Evolutionary conservation across 352 stramenopile species (phyloP), one percentile per base, ranked within the genome.

Genomic region (Phytophthora meadii): DNA sequence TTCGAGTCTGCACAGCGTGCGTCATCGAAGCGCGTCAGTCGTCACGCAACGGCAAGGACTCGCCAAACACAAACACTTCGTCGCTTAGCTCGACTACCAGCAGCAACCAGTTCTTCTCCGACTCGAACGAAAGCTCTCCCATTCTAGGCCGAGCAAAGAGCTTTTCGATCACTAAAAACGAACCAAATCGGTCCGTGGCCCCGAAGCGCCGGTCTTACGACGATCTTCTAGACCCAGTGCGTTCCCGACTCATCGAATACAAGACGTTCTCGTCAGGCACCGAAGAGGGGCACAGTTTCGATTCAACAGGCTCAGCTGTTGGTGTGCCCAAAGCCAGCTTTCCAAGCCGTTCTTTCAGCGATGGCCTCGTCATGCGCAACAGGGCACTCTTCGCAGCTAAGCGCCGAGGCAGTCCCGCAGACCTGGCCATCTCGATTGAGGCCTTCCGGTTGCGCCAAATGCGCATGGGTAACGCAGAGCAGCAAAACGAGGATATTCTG

Each of bases 1-100:
- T 94, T 17, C 82, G 88, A 11, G 86, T 94, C 27, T 94, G 88
- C 59, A 95, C 88, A 2, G 79, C 74, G 1, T 95, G 88, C 39
- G 86, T 93, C 8, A 77, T 94, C 36, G 74, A 89, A 60, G 78
- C 83, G 0, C 88, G 88, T 25, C 76, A 74, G n/a, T 74, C 71
- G 15, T 82, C 80, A 22, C 87, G 87, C 34, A 72, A 65, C 44
- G 3, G 60, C 37, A 19, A 71, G 54, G 45, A 77, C 28, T 45
- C 60, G 10, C 45, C 54, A 12, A 28, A 39, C 30, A 69, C 64
- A 12, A 28, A 32, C 30, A 69, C 64, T 44, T 58, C 56, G n/a
- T 40, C 53, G 9, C 59, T 63, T 19, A 54, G 49, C 34, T 47
- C 58, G 0, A 55, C 46, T 17, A 15, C 25, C 12, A 62, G 61